These are phyloP conservation scores for Pseudogymnoascus sp. DNA, from an alignment of 2,329 filamentous ascomycete species.

Conservation along the genomic window DNA sequence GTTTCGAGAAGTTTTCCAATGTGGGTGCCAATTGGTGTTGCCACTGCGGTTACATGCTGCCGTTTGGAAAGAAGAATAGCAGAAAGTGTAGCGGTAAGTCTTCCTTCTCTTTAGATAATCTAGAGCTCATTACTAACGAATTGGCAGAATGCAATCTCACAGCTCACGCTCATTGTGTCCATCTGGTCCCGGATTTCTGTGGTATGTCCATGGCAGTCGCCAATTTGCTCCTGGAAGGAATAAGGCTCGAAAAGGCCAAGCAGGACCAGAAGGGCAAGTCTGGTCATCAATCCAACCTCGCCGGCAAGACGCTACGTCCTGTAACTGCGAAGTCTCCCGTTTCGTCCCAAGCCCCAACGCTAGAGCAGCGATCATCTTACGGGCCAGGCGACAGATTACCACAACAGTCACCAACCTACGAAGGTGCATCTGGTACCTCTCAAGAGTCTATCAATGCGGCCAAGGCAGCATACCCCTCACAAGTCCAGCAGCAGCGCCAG, in stretches of 20 bases:
- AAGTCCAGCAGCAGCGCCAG: conserved; percentile 32
- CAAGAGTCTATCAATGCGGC: conserved; percentile 53
- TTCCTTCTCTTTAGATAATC: conserved; percentile 14
- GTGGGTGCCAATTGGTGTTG: conserved; percentile 99
- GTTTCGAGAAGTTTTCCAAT: conserved; percentile 93
- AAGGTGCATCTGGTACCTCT: conserved; percentile 32
- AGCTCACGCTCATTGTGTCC: conserved; percentile 82
- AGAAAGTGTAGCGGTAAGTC: conserved; percentile 75
- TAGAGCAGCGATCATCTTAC: conserved; percentile 23
- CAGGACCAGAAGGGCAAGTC: conserved; percentile 37
- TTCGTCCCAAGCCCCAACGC: conserved; percentile 17
- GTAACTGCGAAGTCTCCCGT: conserved; percentile 6
- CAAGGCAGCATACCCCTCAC: conserved; percentile 48
- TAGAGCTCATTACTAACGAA: conserved; percentile 22
- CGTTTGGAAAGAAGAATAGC: conserved; percentile 90
- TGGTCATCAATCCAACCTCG: conserved; percentile 20
- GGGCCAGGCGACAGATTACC: conserved; percentile 19
- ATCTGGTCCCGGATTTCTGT: conserved; percentile 96
- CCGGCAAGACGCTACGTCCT: conserved; percentile 21
- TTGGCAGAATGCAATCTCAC: conserved; percentile 76
- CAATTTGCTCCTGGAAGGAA: conserved; percentile 83
- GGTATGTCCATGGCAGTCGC: conserved; percentile 98
- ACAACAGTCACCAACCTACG: conserved; percentile 29
- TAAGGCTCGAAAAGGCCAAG: conserved; percentile 65
- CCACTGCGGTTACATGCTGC: conserved; percentile 92